These are phyloP conservation scores for Symbiodinium natans DNA, from an alignment of 73 alveolate genomes.

Conservation along the genomic window DNA sequence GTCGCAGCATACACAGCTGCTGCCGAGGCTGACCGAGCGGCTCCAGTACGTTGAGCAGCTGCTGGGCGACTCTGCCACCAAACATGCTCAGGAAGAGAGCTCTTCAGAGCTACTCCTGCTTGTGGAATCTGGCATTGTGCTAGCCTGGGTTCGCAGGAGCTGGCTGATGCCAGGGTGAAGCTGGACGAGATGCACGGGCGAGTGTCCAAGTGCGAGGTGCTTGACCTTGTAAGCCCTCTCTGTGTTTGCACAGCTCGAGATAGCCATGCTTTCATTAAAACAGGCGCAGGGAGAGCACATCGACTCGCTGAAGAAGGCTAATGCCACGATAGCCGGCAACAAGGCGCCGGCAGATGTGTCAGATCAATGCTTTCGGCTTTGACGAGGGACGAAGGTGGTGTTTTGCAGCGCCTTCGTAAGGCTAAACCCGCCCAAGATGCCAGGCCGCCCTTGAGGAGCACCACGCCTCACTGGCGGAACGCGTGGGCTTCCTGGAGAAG, in stretches of 20 bases:
- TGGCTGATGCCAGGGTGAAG: conserved; percentile 13
- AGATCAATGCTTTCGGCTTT: too few species aligned
- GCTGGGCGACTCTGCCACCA: conserved; percentile 16
- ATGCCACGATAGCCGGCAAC: not conserved
- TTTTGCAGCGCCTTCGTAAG: too few species aligned
- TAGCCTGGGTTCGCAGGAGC: not conserved
- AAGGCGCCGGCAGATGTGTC: not conserved
- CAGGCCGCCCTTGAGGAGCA: conserved; percentile 36
- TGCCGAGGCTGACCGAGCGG: not conserved
- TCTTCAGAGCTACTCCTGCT: not conserved
- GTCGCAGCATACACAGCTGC: too few species aligned
- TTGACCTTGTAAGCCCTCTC: not conserved
- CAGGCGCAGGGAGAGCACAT: conserved; percentile 25
- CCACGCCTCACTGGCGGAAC: conserved; percentile 38
- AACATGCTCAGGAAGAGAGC: conserved; percentile 12
- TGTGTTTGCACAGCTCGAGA: not conserved
- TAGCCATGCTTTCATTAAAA: not conserved
- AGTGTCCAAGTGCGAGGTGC: not conserved
- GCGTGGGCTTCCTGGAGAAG: conserved; percentile 74
- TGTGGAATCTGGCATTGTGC: not conserved
- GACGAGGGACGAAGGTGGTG: too few species aligned
- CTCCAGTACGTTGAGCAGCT: not conserved
- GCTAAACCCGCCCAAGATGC: too few species aligned
- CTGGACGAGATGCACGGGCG: conserved; percentile 7
- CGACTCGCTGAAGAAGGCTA: conserved; percentile 28